Percentiles rank a stretch among this genome's conserved stretches.
These are phyloP conservation scores for Ophiocordyceps unilateralis DNA, from an alignment of 2,329 filamentous ascomycete genomes.

Conservation along the genomic window DNA sequence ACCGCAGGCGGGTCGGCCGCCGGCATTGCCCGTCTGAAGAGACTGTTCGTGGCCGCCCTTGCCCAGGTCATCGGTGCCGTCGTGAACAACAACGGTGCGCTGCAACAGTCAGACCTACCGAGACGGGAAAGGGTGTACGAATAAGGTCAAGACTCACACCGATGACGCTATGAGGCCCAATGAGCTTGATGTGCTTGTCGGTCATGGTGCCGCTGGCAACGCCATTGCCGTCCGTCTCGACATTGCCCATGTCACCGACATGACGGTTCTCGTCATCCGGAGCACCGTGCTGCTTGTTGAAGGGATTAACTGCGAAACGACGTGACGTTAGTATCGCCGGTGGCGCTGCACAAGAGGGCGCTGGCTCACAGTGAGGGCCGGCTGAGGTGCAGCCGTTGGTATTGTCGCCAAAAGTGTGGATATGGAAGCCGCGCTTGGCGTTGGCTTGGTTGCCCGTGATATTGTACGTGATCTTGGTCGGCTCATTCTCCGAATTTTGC, in stretches of 20 bases:
- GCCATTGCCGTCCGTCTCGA: slow-evolving; percentile 86
- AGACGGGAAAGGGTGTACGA: no score
- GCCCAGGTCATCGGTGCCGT: slow-evolving; percentile 91
- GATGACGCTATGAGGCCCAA: slow-evolving; percentile 86
- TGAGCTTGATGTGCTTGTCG: slow-evolving; percentile 84
- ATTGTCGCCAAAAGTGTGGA: slow-evolving; percentile 98
- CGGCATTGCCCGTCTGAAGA: slow-evolving; percentile 96
- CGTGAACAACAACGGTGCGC: slow-evolving; percentile 91
- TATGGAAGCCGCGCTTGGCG: slow-evolving; percentile 93
- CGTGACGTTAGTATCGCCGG: slow-evolving; percentile 2
- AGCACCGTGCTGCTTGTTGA: slow-evolving; percentile 80
- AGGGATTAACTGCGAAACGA: slow-evolving; percentile 67
- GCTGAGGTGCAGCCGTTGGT: slow-evolving; percentile 99
- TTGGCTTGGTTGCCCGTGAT: slow-evolving; percentile 86
- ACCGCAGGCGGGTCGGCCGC: slow-evolving; percentile 86
- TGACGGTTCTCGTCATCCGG: slow-evolving; percentile 72
- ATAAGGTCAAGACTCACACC: slow-evolving; percentile 42
- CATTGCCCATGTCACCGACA: slow-evolving; percentile 94
- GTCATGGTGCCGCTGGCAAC: slow-evolving; percentile 65
- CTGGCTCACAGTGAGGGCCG: slow-evolving; percentile 81
- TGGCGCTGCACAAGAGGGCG: no score
- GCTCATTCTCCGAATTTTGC: slow-evolving; percentile 65
- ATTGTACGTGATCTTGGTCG: slow-evolving; percentile 82
- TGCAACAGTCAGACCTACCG: slow-evolving; percentile 17
- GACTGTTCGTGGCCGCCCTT: slow-evolving; percentile 85